Evolutionary conservation across 768 basidiomycete species (phyloP).

Genomic region (Panaeolus papilionaceus): DNA sequence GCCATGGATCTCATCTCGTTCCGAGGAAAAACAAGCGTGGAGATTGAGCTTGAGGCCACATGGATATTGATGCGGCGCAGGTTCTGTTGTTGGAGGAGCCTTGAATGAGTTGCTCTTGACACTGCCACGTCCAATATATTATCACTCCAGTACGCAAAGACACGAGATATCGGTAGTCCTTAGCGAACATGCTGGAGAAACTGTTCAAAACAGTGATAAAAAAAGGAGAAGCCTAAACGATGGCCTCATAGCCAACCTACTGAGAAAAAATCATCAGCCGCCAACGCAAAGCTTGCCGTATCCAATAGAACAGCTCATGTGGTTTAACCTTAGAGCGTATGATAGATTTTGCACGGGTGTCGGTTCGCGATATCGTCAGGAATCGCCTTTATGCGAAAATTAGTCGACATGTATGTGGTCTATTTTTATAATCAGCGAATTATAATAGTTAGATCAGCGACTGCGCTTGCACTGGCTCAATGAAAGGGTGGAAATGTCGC

Average conservation of each 20-base stretch:
- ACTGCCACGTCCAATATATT: not conserved
- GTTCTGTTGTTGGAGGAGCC: not conserved
- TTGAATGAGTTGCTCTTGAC: not conserved
- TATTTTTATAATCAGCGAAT: constrained; percentile 1
- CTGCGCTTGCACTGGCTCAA: constrained; percentile 1
- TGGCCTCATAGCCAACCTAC: no score
- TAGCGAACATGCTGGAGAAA: no score
- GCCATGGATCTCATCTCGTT: not conserved
- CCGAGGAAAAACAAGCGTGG: not conserved
- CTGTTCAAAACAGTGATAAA: not conserved
- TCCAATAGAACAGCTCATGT: not conserved
- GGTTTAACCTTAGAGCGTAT: not conserved
- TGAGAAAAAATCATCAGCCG: no score
- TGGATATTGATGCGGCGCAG: not conserved
- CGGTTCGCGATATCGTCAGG: not conserved
- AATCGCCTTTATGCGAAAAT: not conserved
- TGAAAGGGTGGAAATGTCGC: not conserved
- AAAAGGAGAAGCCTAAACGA: not conserved
- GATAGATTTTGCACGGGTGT: not conserved
- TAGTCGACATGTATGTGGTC: not conserved
- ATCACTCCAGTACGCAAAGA: not conserved
- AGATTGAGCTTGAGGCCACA: not conserved
- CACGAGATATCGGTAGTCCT: not conserved
- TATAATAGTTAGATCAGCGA: not conserved
- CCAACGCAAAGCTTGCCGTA: not conserved